Base-by-base conservation (phyloP, 2,329 filamentous ascomycete genomes). In the Pseudogymnoascus sp. region DNA sequence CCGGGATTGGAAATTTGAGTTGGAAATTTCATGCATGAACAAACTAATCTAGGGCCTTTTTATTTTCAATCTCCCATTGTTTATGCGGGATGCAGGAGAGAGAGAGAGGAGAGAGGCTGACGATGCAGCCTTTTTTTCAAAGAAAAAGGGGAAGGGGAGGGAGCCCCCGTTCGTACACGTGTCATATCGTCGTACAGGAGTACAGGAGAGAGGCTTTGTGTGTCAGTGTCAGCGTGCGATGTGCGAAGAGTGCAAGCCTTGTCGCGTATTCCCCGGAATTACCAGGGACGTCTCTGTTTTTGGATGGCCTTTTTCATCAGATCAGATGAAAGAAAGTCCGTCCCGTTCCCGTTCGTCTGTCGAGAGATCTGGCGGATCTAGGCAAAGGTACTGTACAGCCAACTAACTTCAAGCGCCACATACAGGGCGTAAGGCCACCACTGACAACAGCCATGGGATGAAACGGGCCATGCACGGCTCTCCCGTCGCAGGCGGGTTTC, bases 1-100 rank as follows among this genome's bases (percentile, higher is more conserved):
- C 22, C 22, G 22, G 43, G 43, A 50, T 50, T 50, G 25, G 14
- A 59, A 37, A 65, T 62, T 64, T 63, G 22, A 18, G 22, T 25
- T 25, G 22, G 22, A 4, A 25, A 25, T 25, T 25, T 25, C 22
- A 25, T 25, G 62, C 64, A 66, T 66, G 30, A 33, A 65, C 41
- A 58, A 33, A 25, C 22, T 25, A 25, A 25, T 25, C 43, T 59
- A 67, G 69, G 69, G 69, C 69, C 67, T 66, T 75, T 73, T 25
- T 25, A 4, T 25, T 25, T 25, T 25, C 22, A 25, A 74, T 74
- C 66, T 75, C 73, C 72, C 71, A 65, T 63, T 63, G 63, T 74
- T 64, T 71, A 75, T 74, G 72, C 72, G 50, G 62, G 72, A 25
- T 25, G 22, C 22, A 25, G 22, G 22, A 25, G 22, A 25, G 22